Evolutionary conservation across 768 basidiomycete species (phyloP), one percentile per base, ranked within the genome.

Genomic region (Cystobasidium tubakii): DNA sequence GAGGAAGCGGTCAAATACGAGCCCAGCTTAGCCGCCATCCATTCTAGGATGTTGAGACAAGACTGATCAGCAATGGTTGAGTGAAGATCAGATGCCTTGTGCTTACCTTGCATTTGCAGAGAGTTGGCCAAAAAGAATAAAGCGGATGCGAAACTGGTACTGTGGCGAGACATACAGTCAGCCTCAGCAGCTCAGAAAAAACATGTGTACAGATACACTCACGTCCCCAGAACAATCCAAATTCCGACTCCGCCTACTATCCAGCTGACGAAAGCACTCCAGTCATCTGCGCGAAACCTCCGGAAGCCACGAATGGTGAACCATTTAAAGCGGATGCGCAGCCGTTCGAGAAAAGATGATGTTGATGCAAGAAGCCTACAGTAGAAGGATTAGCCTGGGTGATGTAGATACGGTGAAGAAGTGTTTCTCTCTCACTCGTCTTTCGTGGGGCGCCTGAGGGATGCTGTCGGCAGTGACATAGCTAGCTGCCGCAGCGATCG

Each of bases 211-310:
- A n/a, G n/a, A n/a, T n/a, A n/a, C n/a, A 85, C 90, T 82, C 79
- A 91, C 88, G 92, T 98, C 82, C 93, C 93, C 62, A 99, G 85
- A 64, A 98, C 82, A 75, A 99, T 90, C 95, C 96, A 98, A 1
- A 95, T 82, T 1, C 92, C 91, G 79, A 97, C 93, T 79, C 94
- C 94, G 84, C 97, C 88, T 64, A 99, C 83, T 77, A 96, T 92
- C 90, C 92, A 94, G 66, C 91, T 93, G 39, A 95, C 82, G 82
- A 99, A 97, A 0, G 94, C 95, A 50, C 92, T 94, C 69, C 95
- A 90, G 80, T 99, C 96, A 81, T 99, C 96, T 64, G 91, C 89
- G 77, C 96, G 93, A 82, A 94, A 99, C 79, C 87, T 88, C 60
- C 95, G 87, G 83, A 96, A 99, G 2, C 91, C 92, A 75, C 91